phyloP scores from a whole-genome alignment of 129 eudicot genomes.

The Sambucus nigra region DNA sequence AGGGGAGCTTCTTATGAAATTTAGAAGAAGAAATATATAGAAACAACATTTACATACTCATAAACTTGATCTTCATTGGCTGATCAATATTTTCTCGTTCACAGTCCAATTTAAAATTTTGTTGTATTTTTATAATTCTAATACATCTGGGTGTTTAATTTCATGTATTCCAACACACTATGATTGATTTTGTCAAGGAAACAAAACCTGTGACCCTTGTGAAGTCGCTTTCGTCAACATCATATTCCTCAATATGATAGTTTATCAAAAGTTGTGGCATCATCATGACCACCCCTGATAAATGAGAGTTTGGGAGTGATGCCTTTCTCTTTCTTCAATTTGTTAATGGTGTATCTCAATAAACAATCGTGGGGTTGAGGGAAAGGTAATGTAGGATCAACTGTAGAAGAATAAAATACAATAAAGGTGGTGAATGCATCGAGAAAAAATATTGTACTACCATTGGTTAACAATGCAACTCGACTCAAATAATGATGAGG shows the following conservation, averaged over 20 bases:
- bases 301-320: constrained; percentile 80
- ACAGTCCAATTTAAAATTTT: too few species aligned
- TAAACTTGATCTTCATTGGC: too few species aligned
- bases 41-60: too few species aligned
- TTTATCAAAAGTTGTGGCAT: constrained; percentile 69
- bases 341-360: constrained; percentile 64
- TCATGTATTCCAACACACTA: constrained; percentile 73
- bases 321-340: constrained; percentile 89
- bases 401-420: constrained; percentile 89
- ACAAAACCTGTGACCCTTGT: constrained; percentile 81
- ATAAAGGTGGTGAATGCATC: constrained; percentile 89
- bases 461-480: constrained; percentile 90
- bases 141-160: constrained; percentile 12
- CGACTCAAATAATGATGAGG: constrained; percentile 98
- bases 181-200: constrained; percentile 84
- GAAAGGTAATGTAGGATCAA: constrained; percentile 80
- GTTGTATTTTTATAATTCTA: too few species aligned
- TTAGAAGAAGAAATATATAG: too few species aligned
- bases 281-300: constrained; percentile 81
- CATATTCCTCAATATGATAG: constrained; percentile 87
- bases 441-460: constrained; percentile 88
- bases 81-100: too few species aligned
- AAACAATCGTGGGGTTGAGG: constrained; percentile 98
- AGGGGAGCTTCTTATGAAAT: too few species aligned
- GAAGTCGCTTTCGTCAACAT: constrained; percentile 80